A percentile compares a stretch with the other conserved stretches of the same genome.
Conservation (phyloP, 1,284 basidiomycete species). For the Ceratobasidium sp. region DNA sequence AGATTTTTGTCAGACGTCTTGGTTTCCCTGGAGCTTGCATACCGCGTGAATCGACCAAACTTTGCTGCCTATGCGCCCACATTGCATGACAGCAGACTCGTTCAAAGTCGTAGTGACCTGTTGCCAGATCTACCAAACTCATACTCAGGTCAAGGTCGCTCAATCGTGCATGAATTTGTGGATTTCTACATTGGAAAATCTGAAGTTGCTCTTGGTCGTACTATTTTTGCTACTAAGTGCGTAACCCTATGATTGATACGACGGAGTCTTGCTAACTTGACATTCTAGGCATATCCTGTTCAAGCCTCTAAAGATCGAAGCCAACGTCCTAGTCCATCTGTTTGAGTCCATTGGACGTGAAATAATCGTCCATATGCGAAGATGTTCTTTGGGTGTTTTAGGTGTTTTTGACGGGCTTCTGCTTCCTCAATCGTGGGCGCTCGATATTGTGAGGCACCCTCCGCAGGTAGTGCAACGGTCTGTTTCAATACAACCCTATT, state of each 20-base stretch:
- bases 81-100: neutral
- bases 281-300: conserved; percentile 10
- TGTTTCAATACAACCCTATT: neutral
- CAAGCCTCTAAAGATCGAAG: conserved; percentile 17
- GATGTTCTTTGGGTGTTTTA: neutral
- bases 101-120: neutral
- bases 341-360: conserved; percentile 35
- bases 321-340: conserved; percentile 28
- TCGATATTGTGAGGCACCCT: conserved; percentile 31
- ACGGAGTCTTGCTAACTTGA: no score
- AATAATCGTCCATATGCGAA: conserved; percentile 9
- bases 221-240: conserved; percentile 5
- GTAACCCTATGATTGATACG: no score
- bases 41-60: neutral
- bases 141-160: neutral
- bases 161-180: conserved; percentile 32
- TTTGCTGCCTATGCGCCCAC: conserved; percentile 2
- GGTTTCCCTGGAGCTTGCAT: conserved; percentile 21
- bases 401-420: conserved; percentile 20
- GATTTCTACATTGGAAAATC: conserved; percentile 32
- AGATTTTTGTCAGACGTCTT: conserved; percentile 28
- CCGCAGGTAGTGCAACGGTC: neutral
- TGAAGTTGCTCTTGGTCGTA: neutral
- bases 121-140: neutral
- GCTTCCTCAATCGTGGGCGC: conserved; percentile 35